Percentiles rank a stretch among this genome's conserved stretches.
Evolutionary conservation across 2,329 filamentous ascomycete genomes (phyloP).

Genomic region (Drechslerella dactyloides): DNA sequence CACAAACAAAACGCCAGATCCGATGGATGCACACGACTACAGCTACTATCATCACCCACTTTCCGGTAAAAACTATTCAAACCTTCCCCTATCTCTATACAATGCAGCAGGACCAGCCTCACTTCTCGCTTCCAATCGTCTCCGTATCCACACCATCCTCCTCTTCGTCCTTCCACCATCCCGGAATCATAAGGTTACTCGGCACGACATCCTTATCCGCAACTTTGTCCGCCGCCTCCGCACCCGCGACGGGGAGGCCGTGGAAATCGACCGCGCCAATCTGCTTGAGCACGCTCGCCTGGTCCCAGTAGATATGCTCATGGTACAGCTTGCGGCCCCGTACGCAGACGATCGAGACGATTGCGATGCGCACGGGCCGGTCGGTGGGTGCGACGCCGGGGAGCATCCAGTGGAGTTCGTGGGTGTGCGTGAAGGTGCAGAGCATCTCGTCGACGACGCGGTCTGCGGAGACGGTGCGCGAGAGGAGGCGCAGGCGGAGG

Average conservation of each 20-base stretch:
- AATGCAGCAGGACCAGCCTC: neutral
- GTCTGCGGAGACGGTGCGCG: constrained; percentile 74
- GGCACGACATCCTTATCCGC: constrained; percentile 40
- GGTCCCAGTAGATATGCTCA: constrained; percentile 75
- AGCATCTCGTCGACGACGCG: constrained; percentile 75
- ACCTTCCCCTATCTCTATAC: neutral
- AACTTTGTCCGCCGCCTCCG: constrained; percentile 52
- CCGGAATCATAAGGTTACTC: constrained; percentile 25
- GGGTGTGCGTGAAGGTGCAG: constrained; percentile 69
- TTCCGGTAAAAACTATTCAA: neutral
- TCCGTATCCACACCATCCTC: neutral
- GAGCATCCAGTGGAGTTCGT: constrained; percentile 70
- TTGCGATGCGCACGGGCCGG: constrained; percentile 65
- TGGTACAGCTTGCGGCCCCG: constrained; percentile 72
- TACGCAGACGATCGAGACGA: constrained; percentile 71
- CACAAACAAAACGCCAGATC: no score
- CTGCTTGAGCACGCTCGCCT: constrained; percentile 68
- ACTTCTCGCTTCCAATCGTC: neutral
- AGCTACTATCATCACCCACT: neutral
- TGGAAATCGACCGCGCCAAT: constrained; percentile 63
- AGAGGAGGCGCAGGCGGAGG: constrained; percentile 71
- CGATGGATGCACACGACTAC: neutral
- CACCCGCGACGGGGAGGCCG: constrained; percentile 52
- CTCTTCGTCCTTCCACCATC: constrained; percentile 7
- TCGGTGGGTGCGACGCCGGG: constrained; percentile 68